Evolutionary conservation across 768 basidiomycete species (phyloP), one percentile per base, ranked within the genome.

Genomic region (Kwoniella heveanensis): DNA sequence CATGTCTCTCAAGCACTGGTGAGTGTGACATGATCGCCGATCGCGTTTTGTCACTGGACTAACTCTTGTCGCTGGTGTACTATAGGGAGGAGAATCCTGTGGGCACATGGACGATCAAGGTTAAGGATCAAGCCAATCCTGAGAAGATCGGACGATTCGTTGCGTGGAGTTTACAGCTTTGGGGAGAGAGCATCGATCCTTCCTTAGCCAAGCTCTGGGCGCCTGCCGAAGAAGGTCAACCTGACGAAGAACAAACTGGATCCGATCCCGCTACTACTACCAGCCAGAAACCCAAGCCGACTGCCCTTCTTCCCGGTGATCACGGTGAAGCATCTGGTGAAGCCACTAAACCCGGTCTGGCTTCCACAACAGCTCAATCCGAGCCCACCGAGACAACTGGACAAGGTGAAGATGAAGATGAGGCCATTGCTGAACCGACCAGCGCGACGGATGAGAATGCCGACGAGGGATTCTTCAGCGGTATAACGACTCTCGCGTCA

Each of bases 1-100:
- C 78, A 98, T 97, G 93, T 86, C 87, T 30, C 86, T 98, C 60
- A 99, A 99, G 80, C 96, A 99, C 74, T 99, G 96, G 95, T 94
- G 62, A 78, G 86, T 81, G 17, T 50, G 21, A n/a, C n/a, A n/a
- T n/a, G n/a, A n/a, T n/a, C n/a, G n/a, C n/a, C n/a, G n/a, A n/a
- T n/a, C n/a, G n/a, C n/a, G n/a, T n/a, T n/a, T n/a, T n/a, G n/a
- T n/a, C n/a, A n/a, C n/a, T n/a, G n/a, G n/a, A n/a, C n/a, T n/a
- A n/a, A n/a, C n/a, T n/a, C n/a, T n/a, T n/a, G n/a, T n/a, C n/a
- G n/a, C n/a, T n/a, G n/a, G n/a, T n/a, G n/a, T 32, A 0, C 3
- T 30, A 25, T 65, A 97, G 95, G 95, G 93, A 90, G 39, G 96
- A 99, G 81, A 83, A 90, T 79, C 90, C 93, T 0, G 78, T 91